A percentile compares a stretch with the other conserved stretches of the same genome.
Evolutionary conservation across 1,139 yeast genomes (phyloP).

Genomic region (Spathaspora sp.): DNA sequence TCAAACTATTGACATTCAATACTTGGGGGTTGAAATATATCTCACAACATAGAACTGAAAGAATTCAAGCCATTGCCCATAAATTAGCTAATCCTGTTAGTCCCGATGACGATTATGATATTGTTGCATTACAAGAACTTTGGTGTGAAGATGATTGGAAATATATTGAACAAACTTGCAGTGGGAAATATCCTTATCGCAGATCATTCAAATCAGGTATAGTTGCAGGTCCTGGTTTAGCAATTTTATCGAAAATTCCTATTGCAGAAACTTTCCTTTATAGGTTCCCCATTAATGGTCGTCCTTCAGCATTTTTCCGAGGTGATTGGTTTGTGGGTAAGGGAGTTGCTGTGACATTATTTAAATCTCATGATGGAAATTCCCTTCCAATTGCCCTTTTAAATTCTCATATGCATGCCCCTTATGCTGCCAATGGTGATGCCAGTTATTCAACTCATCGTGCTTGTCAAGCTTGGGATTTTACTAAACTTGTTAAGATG

Average conservation of each 20-base stretch:
- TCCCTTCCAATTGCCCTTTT: constrained; percentile 68
- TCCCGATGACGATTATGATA: constrained; percentile 59
- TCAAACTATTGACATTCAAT: constrained; percentile 64
- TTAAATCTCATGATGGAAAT: constrained; percentile 49
- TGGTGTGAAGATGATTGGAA: constrained; percentile 91
- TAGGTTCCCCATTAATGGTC: constrained; percentile 87
- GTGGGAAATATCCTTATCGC: constrained; percentile 55
- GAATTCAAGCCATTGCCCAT: constrained; percentile 76
- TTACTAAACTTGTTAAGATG: constrained; percentile 63
- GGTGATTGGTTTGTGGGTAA: constrained; percentile 99
- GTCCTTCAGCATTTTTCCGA: constrained; percentile 88
- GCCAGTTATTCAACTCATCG: constrained; percentile 89
- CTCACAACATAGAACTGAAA: constrained; percentile 61
- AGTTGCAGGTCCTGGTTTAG: constrained; percentile 90
- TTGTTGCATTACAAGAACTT: constrained; percentile 87
- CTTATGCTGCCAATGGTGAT: constrained; percentile 79
- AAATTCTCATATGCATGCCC: constrained; percentile 97
- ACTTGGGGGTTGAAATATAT: constrained; percentile 91
- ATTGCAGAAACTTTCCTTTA: constrained; percentile 75
- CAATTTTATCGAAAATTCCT: constrained; percentile 79
- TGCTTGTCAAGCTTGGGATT: constrained; percentile 96
- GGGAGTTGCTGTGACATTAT: constrained; percentile 73
- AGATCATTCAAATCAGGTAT: constrained; percentile 82
- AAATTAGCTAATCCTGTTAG: constrained; percentile 45
- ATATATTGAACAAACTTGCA: constrained; percentile 49